These are phyloP conservation scores for Aurinia saxatilis DNA, from an alignment of 345 rosid species.

Conservation along the genomic window DNA sequence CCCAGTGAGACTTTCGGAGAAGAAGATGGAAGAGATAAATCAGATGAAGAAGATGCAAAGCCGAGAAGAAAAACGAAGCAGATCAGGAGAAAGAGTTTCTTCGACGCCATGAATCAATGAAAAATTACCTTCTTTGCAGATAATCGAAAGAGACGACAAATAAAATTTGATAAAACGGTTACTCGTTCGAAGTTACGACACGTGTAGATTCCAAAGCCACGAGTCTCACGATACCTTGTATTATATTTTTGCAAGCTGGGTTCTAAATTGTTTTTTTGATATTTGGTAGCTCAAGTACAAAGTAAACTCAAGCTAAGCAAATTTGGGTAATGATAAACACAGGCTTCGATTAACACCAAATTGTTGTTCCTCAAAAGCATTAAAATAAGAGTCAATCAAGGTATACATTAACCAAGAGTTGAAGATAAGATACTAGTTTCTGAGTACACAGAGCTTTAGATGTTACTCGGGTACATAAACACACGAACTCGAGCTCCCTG, in stretches of 20 bases:
- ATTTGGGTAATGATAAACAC: not conserved
- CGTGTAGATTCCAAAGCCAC: constrained; percentile 1
- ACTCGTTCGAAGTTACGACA: not conserved
- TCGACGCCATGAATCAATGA: constrained; percentile 22
- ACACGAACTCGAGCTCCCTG: constrained; percentile 79
- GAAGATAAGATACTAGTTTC: not conserved
- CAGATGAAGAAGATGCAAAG: not conserved
- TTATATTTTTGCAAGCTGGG: not conserved
- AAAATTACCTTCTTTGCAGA: not conserved
- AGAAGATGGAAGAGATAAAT: not conserved
- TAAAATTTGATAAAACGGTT: not conserved
- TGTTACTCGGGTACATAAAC: constrained; percentile 86
- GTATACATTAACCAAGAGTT: not conserved
- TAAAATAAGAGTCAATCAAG: not conserved
- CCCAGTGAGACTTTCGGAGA: constrained; percentile 46
- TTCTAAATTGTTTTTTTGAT: not conserved
- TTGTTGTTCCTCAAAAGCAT: too few species aligned
- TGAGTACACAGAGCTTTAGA: constrained; percentile 33
- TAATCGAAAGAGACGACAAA: not conserved
- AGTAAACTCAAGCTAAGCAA: not conserved
- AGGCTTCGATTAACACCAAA: too few species aligned
- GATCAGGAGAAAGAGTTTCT: not conserved
- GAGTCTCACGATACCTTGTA: not conserved
- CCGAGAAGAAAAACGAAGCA: constrained; percentile 15
- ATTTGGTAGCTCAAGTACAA: not conserved